Conservation (phyloP, 129 eudicot species). For the Glebionis coronaria region DNA sequence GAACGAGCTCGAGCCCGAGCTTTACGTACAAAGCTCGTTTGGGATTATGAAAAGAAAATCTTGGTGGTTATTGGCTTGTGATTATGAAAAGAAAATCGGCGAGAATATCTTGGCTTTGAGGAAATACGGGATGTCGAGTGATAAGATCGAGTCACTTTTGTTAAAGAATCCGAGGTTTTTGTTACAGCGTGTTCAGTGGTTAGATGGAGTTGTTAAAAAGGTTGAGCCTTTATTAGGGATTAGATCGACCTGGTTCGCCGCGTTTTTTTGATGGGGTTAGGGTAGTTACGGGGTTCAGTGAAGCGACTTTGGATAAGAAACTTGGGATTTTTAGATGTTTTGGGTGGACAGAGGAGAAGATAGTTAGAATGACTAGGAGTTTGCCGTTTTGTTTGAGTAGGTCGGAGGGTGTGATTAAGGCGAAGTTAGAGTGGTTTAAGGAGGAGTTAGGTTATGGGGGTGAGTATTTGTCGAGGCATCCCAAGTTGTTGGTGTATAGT, state of each 20-base stretch:
- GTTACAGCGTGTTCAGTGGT: conserved; percentile 8
- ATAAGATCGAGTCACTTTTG: conserved; percentile 10
- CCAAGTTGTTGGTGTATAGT: conserved; percentile 20
- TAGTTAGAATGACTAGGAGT: conserved; percentile 14
- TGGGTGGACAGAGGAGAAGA: conserved; percentile 35
- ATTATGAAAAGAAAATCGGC: conserved; percentile 5
- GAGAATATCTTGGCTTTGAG: conserved; percentile 16
- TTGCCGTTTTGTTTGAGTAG: conserved; percentile 17
- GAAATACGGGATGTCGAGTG: conserved; percentile 25
- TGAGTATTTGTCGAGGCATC: conserved; percentile 25
- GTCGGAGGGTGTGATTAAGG: conserved; percentile 18
- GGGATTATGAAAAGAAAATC: no score
- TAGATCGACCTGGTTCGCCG: conserved; percentile 11
- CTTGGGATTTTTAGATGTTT: conserved; percentile 32
- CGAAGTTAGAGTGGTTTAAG: conserved; percentile 33
- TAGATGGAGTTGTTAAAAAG: conserved; percentile 16
- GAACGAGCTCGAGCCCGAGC: no score
- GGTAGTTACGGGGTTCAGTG: conserved; percentile 3
- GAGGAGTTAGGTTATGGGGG: conserved; percentile 27
- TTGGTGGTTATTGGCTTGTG: conserved; percentile 9
- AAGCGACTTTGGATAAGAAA: conserved; percentile 21
- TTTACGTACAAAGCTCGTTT: no score
- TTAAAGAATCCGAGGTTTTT: conserved; percentile 21
- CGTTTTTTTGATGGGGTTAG: conserved; percentile 30
- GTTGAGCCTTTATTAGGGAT: conserved; percentile 32